Evolutionary conservation across 768 basidiomycete species (phyloP).

Genomic region (button mushroom (Agaricus bisporus)): DNA sequence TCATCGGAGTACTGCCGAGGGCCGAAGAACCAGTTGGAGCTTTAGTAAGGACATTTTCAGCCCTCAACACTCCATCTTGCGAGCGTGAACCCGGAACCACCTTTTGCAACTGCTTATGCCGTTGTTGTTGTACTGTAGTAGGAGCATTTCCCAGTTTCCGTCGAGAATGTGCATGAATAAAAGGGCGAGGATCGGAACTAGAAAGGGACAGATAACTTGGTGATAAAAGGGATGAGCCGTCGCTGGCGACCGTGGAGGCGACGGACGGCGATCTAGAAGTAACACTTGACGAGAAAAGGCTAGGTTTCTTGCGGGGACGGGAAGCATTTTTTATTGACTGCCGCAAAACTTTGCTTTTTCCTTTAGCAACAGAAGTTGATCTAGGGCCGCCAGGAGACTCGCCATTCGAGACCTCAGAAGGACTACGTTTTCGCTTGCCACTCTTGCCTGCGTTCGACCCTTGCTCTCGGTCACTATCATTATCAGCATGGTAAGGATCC

Average conservation of each 20-base stretch:
- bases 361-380: constrained; percentile 24
- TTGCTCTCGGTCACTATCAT: constrained; percentile 8
- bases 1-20: constrained; percentile 41
- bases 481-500: constrained; percentile 7
- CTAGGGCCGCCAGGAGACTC: constrained; percentile 14
- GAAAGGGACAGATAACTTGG: constrained; percentile 20
- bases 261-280: constrained; percentile 45
- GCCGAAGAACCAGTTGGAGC: constrained; percentile 16
- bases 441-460: not conserved
- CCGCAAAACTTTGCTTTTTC: constrained; percentile 18
- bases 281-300: not conserved
- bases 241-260: constrained; percentile 29
- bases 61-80: not conserved
- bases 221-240: constrained; percentile 22
- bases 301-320: constrained; percentile 7
- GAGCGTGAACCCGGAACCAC: not conserved
- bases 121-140: constrained; percentile 5
- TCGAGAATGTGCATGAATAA: constrained; percentile 32
- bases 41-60: constrained; percentile 10
- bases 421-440: constrained; percentile 9
- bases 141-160: constrained; percentile 13
- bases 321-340: not conserved
- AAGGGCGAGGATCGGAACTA: constrained; percentile 11
- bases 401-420: not conserved
- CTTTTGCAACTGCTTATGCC: constrained; percentile 7